Evolutionary conservation across 129 eudicot species (phyloP).

Genomic region (Artemisia argyi): DNA sequence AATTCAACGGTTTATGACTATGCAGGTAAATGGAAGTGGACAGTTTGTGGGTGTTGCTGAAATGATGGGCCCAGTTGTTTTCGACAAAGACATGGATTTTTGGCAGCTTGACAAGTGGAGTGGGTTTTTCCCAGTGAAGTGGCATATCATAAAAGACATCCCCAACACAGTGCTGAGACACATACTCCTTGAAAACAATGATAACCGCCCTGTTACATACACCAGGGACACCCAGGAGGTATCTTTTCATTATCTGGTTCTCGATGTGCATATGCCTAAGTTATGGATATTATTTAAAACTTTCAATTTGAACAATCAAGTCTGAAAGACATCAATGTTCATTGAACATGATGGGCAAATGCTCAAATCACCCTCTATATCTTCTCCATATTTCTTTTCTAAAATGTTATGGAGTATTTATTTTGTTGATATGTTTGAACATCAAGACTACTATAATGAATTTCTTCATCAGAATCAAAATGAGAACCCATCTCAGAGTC

Average conservation of each 20-base stretch:
- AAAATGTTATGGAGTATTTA: no score
- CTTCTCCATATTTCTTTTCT: no score
- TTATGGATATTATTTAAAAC: neutral
- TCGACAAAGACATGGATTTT: constrained; percentile 73
- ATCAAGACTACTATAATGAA: no score
- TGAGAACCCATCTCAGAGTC: no score
- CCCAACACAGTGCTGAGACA: constrained; percentile 72
- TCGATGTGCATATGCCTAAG: neutral
- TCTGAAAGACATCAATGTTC: neutral
- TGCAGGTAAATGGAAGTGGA: constrained; percentile 88
- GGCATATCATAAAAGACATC: constrained; percentile 85
- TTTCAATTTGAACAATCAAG: neutral
- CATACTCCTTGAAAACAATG: constrained; percentile 86
- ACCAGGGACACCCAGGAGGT: constrained; percentile 97
- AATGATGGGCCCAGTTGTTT: constrained; percentile 78
- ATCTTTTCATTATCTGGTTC: constrained; percentile 3
- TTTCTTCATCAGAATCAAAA: no score
- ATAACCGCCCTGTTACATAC: constrained; percentile 76
- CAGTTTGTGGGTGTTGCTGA: constrained; percentile 94
- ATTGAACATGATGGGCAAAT: neutral
- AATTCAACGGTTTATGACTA: neutral
- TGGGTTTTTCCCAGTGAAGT: constrained; percentile 86
- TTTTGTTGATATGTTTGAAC: no score
- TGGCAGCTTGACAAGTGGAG: constrained; percentile 98
- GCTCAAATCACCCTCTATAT: no score